Base-by-base conservation (phyloP, 1,284 basidiomycete species). In the Trichosporon ovoides region DNA sequence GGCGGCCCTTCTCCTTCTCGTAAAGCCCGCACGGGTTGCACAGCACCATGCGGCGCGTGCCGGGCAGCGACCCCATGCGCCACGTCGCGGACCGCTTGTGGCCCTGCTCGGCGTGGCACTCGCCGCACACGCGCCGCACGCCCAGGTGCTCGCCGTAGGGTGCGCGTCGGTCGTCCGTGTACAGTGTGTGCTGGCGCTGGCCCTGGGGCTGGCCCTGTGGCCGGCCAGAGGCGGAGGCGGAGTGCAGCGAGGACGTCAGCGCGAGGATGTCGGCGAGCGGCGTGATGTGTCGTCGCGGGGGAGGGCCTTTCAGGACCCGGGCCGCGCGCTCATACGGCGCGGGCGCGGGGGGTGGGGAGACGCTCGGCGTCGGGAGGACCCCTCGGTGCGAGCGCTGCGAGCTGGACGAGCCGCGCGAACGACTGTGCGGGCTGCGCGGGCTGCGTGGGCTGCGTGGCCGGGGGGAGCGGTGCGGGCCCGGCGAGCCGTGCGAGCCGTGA, bases 1-100 rank as follows among this genome's bases (percentile, higher is more conserved):
- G 24, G 14, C 43, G 24, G 3, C 51, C 51, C 36, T 52, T 52
- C 22, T 52, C 51, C 51, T 52, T 52, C 35, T 52, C 51, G 34
- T 37, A 52, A 9, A 36, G 37, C 3, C 51, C 51, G 13, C 51
- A 52, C 14, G 35, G 51, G 19, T 52, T 52, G 24, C 51, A 52
- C 11, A 52, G 18, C 51, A 52, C 51, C 51, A 52, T 52, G 6
- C 37, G 20, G 14, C 51, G 7, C 5, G 37, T 22, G 16, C 37
- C 35, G 7, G 35, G 51, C 14, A 52, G 36, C 3, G 22, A 28
- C 7, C 51, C 35, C 43, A 48, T 48, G 35, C 51, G 35, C 51
- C 51, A 52, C 13, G 51, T 52, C 14, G 34, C 43, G 24, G 24
- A n/a, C 22, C 28, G 24, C 14, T 22, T 5, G 13, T 13, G 6